Base-by-base conservation (phyloP, 768 basidiomycete genomes). In the Collybia nuda region DNA sequence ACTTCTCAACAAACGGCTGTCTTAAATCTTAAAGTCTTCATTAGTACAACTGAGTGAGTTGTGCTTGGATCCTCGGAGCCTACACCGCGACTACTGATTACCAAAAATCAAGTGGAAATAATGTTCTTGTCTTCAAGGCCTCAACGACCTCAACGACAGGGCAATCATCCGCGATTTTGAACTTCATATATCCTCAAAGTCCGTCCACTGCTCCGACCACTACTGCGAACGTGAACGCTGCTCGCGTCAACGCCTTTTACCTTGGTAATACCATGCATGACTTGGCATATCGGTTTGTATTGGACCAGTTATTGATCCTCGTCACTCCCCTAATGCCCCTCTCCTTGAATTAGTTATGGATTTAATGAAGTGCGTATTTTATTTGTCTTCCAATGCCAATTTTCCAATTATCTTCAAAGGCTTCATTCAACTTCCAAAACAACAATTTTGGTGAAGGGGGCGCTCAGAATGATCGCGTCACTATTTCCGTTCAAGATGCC, bases 371-470 rank as follows among this genome's bases (percentile, higher is more conserved):
- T n/a, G n/a, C n/a, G n/a, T n/a, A n/a, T n/a, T n/a, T n/a, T n/a
- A n/a, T n/a, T n/a, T n/a, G n/a, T n/a, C n/a, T n/a, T n/a, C n/a
- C n/a, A n/a, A n/a, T n/a, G n/a, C n/a, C n/a, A n/a, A n/a, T n/a
- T n/a, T n/a, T n/a, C n/a, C n/a, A n/a, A n/a, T n/a, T n/a, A n/a
- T n/a, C n/a, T n/a, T n/a, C 78, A 52, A 80, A 82, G 56, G 45
- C 49, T 36, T 24, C 67, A 5, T 78, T 75, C 58, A 82, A 82
- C 66, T 82, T 86, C 79, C 84, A 86, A 65, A 71, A 66, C 23
- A 72, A 80, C 67, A 85, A 85, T 71, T 79, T 79, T 57, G 74
- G 72, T 5, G 72, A 75, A 46, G 81, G 81, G 8, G 82, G 82
- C 5, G 53, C 54, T 40, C 80, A 71, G 23, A 73, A 70, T 44